phyloP scores from a whole-genome alignment of 2,329 filamentous ascomycete species.

The Mollisia scopiformis region DNA sequence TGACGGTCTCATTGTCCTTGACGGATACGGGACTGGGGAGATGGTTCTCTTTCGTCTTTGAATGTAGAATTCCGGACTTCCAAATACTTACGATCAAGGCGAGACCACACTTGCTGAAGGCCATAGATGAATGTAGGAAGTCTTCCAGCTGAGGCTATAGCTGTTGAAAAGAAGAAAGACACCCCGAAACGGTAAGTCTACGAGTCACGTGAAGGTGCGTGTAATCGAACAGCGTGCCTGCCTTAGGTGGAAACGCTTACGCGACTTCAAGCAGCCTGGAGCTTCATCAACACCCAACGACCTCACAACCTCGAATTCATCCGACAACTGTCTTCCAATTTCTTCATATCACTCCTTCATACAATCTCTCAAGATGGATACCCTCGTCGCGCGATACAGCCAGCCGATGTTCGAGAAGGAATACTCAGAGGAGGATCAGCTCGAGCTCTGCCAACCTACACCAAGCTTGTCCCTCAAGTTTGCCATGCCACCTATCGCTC shows the following conservation, averaged over 20 bases:
- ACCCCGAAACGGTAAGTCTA: too few species aligned
- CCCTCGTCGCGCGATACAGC: slow-evolving; percentile 90
- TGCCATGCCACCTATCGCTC: slow-evolving; percentile 88
- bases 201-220: too few species aligned
- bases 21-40: neutral
- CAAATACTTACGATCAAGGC: too few species aligned
- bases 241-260: too few species aligned
- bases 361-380: slow-evolving; percentile 69
- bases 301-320: slow-evolving; percentile 12
- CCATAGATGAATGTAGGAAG: too few species aligned
- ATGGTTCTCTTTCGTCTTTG: too few species aligned
- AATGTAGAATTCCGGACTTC: too few species aligned
- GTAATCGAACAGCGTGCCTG: too few species aligned
- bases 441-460: slow-evolving; percentile 71
- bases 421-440: slow-evolving; percentile 71
- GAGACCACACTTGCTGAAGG: too few species aligned
- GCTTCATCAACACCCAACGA: slow-evolving; percentile 34
- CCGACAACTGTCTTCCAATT: slow-evolving; percentile 14
- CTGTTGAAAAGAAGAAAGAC: too few species aligned
- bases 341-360: slow-evolving; percentile 22
- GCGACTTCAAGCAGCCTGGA: slow-evolving; percentile 33
- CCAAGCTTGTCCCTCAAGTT: slow-evolving; percentile 89
- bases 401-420: slow-evolving; percentile 75
- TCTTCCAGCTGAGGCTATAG: too few species aligned
- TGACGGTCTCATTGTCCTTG: neutral